Conservation (phyloP, 208 protist genomes). For the Crithidia fasciculata region DNA sequence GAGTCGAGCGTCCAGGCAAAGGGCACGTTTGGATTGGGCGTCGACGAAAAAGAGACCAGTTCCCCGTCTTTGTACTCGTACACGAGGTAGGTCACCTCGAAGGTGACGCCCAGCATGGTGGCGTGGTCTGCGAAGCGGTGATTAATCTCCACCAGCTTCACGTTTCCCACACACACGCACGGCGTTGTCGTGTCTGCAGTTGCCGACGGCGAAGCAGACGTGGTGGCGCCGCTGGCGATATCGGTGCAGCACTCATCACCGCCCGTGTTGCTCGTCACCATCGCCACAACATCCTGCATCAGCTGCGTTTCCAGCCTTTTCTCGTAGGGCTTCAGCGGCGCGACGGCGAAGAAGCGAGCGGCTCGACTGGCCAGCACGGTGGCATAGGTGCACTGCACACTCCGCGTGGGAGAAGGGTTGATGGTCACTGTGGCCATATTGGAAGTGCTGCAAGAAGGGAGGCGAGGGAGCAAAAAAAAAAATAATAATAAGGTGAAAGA, state of each 20-base stretch:
- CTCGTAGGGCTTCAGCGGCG: slow-evolving; percentile 12
- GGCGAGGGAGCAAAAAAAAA: background rate
- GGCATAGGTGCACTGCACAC: slow-evolving; percentile 27
- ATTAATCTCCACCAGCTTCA: slow-evolving; percentile 1
- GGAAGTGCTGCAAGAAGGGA: background rate
- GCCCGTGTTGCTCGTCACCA: slow-evolving; percentile 1
- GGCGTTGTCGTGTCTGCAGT: background rate
- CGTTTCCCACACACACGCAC: slow-evolving; percentile 1
- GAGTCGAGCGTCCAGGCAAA: background rate
- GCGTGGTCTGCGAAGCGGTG: background rate
- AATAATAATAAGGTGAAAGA: too few relatives aligned
- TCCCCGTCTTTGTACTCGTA: slow-evolving; percentile 2
- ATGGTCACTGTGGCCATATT: background rate
- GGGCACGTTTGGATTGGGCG: background rate
- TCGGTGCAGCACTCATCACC: background rate
- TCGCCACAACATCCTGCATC: slow-evolving; percentile 9
- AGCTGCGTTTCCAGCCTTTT: background rate
- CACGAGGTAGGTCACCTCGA: slow-evolving; percentile 13
- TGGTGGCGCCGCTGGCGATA: background rate
- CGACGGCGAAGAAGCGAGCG: slow-evolving; percentile 29
- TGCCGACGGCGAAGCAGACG: background rate
- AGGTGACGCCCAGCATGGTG: slow-evolving; percentile 6
- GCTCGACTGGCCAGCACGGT: slow-evolving; percentile 19
- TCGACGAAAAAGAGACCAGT: background rate
- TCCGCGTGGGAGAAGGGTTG: background rate